These are phyloP conservation scores for Saururus chinensis DNA, from an alignment of 164 flowering plant species.

Conservation along the genomic window DNA sequence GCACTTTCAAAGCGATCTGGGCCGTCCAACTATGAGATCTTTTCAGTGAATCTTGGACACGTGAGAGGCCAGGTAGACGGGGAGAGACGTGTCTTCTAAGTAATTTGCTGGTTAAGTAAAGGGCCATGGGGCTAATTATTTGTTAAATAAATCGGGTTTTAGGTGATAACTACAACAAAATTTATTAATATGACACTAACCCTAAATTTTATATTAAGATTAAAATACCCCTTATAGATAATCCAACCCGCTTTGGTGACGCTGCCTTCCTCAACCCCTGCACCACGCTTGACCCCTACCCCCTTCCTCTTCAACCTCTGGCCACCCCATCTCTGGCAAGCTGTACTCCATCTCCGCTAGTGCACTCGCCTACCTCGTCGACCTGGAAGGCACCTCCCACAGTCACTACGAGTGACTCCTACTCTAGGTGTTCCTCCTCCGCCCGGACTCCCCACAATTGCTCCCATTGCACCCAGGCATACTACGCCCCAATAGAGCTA, in stretches of 20 bases:
- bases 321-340: slow-evolving; percentile 43
- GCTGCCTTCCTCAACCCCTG: slow-evolving; percentile 41
- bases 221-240: too few species aligned
- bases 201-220: too few species aligned
- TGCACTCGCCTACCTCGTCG: slow-evolving; percentile 65
- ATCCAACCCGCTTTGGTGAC: slow-evolving; percentile 41
- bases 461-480: slow-evolving; percentile 42
- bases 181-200: too few species aligned
- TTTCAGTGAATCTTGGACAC: too few species aligned
- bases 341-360: slow-evolving; percentile 45
- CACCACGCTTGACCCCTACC: slow-evolving; percentile 34
- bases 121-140: too few species aligned
- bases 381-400: slow-evolving; percentile 19
- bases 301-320: slow-evolving; percentile 78
- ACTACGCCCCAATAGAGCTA: slow-evolving; percentile 63
- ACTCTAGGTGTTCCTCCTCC: slow-evolving; percentile 42
- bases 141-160: too few species aligned
- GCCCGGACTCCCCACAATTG: slow-evolving; percentile 8
- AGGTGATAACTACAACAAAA: too few species aligned
- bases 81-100: too few species aligned
- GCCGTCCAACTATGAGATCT: not conserved
- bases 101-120: too few species aligned
- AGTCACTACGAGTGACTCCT: slow-evolving; percentile 83
- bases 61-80: too few species aligned
- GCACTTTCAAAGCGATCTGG: not conserved